Conservation (phyloP, 78 protist species). For the Guillardia theta region DNA sequence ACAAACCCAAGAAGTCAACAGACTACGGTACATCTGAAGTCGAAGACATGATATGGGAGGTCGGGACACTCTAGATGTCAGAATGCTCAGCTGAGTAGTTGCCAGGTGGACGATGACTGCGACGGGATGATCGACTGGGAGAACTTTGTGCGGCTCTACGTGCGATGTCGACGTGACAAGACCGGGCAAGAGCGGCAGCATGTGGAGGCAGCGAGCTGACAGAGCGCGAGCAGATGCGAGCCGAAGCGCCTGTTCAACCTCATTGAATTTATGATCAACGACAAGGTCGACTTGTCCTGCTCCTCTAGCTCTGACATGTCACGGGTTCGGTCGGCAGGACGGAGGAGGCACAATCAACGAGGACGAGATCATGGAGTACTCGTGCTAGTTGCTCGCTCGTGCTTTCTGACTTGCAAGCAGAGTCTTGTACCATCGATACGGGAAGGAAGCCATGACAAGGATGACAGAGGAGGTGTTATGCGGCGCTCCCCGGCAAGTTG, state of each 20-base stretch:
- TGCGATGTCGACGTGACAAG: constrained; percentile 22
- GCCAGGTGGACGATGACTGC: constrained; percentile 16
- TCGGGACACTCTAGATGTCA: no score
- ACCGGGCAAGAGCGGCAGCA: neutral
- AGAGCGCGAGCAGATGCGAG: neutral
- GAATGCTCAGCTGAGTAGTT: no score
- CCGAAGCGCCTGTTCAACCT: constrained; percentile 19
- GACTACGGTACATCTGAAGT: constrained; percentile 27
- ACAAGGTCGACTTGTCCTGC: no score
- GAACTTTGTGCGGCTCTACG: constrained; percentile 30
- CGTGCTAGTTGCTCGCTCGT: neutral
- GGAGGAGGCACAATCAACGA: constrained; percentile 25
- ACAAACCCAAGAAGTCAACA: neutral
- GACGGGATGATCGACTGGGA: constrained; percentile 31
- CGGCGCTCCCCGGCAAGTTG: no score
- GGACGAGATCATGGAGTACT: constrained; percentile 15
- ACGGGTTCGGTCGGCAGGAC: no score
- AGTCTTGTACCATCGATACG: constrained; percentile 20
- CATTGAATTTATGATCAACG: constrained; percentile 21
- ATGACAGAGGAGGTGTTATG: constrained; percentile 33
- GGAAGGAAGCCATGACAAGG: neutral
- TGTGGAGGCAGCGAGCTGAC: neutral
- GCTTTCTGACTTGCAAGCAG: neutral
- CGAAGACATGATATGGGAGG: constrained; percentile 34
- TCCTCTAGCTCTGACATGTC: no score